Evolutionary conservation across 2,329 filamentous ascomycete genomes (phyloP).

Genomic region (Neofusicoccum laricinum): DNA sequence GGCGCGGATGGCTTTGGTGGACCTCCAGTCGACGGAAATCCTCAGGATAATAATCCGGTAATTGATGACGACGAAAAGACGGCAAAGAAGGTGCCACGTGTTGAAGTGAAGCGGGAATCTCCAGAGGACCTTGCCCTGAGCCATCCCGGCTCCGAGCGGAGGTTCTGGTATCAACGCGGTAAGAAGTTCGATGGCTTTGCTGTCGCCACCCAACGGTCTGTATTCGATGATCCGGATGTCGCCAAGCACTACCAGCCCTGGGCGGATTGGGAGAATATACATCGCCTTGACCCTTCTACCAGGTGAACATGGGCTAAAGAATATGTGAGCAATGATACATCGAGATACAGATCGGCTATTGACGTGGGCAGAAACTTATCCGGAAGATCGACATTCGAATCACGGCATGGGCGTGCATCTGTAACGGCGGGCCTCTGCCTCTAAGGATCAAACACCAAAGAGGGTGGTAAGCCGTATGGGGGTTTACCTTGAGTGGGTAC

Average conservation of each 20-base stretch:
- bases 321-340: not conserved
- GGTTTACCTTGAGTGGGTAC: too few species aligned
- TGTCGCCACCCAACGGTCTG: conserved; percentile 19
- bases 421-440: too few species aligned
- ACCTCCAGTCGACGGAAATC: not conserved
- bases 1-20: not conserved
- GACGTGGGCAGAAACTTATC: conserved; percentile 20
- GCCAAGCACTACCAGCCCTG: conserved; percentile 18
- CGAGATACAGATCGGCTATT: not conserved
- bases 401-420: conserved; percentile 38
- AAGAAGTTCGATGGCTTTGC: conserved; percentile 19
- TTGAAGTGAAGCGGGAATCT: not conserved
- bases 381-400: conserved; percentile 33
- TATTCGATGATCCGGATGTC: conserved; percentile 20
- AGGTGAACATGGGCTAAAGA: conserved; percentile 29
- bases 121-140: conserved; percentile 19
- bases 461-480: too few species aligned
- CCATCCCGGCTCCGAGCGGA: conserved; percentile 20
- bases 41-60: not conserved
- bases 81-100: not conserved
- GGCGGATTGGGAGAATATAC: conserved; percentile 25
- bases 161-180: conserved; percentile 27
- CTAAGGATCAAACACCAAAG: too few species aligned
- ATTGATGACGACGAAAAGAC: not conserved
- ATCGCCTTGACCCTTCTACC: conserved; percentile 23